Evolutionary conservation across 2,329 filamentous ascomycete species (phyloP), one percentile per base, ranked within the genome.

Genomic region (Ambrosiella cleistominuta): DNA sequence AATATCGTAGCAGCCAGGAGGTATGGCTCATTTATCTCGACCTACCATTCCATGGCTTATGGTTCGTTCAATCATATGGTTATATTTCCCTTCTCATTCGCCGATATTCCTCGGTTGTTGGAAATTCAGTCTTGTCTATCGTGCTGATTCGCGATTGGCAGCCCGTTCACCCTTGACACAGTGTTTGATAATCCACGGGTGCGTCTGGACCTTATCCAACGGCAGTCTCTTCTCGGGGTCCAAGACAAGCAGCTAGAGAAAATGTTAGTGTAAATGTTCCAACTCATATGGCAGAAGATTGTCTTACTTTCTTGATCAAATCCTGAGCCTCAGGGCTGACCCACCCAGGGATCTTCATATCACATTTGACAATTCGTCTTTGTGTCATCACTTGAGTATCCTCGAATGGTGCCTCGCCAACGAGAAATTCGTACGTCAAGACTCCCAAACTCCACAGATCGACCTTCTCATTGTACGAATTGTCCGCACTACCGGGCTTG

Each of bases 141-240:
- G 36, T 9, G 38, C 52, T 15, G 37, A 54, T 64, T 79, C 79
- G 60, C 73, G 74, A 66, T 74, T 77, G 42, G 71, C 64, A 5
- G 73, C 74, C 57, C 75, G 70, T 66, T 79, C 75, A n/a, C 76
- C 75, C 70, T 80, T 81, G 63, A 85, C 77, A 69, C 91, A 97
- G 70, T 97, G 88, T 75, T 96, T 97, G 64, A 96, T 69, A 66
- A 98, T 95, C 93, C 93, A 98, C 15, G 93, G 91, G 69, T 97
- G 93, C 56, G 78, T 77, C 69, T 91, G 84, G 42, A 97, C 85
- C 60, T 95, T 84, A 13, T 95, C 89, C 9, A 98, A 79, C 2
- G 89, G 80, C 64, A 98, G 86, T 63, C 93, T 79, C 76, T 95
- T 95, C 66, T 95, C 88, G 0, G 93, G 93, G 67, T 97, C 89